These are phyloP conservation scores for Leccinum ambiguum DNA, from an alignment of 1,284 basidiomycete species.

Conservation along the genomic window DNA sequence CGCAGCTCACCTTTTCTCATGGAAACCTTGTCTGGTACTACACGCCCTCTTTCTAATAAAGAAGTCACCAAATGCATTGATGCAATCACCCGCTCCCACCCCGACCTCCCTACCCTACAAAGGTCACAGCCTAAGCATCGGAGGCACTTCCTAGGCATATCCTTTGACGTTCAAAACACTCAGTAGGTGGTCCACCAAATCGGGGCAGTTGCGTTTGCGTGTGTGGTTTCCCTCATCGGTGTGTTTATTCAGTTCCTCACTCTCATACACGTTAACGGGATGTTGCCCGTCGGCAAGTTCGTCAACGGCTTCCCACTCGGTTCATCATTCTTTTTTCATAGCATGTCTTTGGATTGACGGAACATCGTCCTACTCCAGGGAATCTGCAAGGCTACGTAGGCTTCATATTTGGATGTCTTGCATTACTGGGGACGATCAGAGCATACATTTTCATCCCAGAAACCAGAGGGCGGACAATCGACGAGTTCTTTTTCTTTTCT, in stretches of 20 bases:
- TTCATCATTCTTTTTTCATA: slow-evolving; percentile 4
- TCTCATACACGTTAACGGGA: slow-evolving; percentile 23
- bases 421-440: slow-evolving; percentile 23
- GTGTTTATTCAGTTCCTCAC: slow-evolving; percentile 30
- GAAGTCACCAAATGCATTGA: no score
- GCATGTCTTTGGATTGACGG: not conserved
- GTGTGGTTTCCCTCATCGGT: slow-evolving; percentile 24
- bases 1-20: no score
- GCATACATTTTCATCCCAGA: slow-evolving; percentile 30
- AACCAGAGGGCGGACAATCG: slow-evolving; percentile 30
- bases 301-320: slow-evolving; percentile 30
- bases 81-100: no score
- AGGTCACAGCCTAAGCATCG: no score
- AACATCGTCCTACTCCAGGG: slow-evolving; percentile 10
- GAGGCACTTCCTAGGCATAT: no score
- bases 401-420: slow-evolving; percentile 31
- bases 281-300: slow-evolving; percentile 29
- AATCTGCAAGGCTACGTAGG: slow-evolving; percentile 31
- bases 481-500: slow-evolving; percentile 21
- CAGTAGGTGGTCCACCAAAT: no score
- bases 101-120: no score
- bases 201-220: slow-evolving; percentile 25
- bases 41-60: no score
- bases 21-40: no score
- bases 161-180: no score